phyloP scores from a whole-genome alignment of 345 rosid genomes.

The Hibiscus mutabilis region DNA sequence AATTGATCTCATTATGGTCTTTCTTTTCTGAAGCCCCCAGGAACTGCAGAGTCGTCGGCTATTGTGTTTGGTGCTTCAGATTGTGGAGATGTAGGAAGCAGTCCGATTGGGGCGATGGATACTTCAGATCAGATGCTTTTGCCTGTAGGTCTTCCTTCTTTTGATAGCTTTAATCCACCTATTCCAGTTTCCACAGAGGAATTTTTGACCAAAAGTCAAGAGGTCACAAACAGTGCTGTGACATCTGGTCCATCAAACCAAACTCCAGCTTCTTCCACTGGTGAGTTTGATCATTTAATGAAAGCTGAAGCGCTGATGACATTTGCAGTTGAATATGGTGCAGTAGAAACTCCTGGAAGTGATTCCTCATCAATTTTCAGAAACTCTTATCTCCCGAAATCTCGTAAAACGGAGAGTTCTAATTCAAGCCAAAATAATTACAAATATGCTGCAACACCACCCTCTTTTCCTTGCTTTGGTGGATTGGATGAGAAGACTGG shows the following conservation, averaged over 20 bases:
- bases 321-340: constrained; percentile 93
- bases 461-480: constrained; percentile 52
- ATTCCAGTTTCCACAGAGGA: constrained; percentile 53
- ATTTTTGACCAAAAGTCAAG: constrained; percentile 61
- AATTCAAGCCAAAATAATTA: constrained; percentile 65
- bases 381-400: constrained; percentile 82
- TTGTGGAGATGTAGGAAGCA: constrained; percentile 69
- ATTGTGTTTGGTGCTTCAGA: constrained; percentile 75
- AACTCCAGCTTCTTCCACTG: constrained; percentile 34
- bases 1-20: constrained; percentile 20
- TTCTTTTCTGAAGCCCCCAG: constrained; percentile 80
- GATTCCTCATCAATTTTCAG: constrained; percentile 65
- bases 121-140: constrained; percentile 70
- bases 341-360: constrained; percentile 70
- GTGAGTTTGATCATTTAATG: constrained; percentile 89
- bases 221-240: constrained; percentile 38
- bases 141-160: constrained; percentile 71
- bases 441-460: constrained; percentile 78
- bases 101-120: constrained; percentile 77
- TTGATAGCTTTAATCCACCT: constrained; percentile 72
- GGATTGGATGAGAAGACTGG: constrained; percentile 59
- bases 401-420: constrained; percentile 57
- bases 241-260: constrained; percentile 42
- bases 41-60: constrained; percentile 95
- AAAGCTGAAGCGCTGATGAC: constrained; percentile 96